These are phyloP conservation scores for Zarea fungicola DNA, from an alignment of 2,329 filamentous ascomycete species.

Conservation along the genomic window DNA sequence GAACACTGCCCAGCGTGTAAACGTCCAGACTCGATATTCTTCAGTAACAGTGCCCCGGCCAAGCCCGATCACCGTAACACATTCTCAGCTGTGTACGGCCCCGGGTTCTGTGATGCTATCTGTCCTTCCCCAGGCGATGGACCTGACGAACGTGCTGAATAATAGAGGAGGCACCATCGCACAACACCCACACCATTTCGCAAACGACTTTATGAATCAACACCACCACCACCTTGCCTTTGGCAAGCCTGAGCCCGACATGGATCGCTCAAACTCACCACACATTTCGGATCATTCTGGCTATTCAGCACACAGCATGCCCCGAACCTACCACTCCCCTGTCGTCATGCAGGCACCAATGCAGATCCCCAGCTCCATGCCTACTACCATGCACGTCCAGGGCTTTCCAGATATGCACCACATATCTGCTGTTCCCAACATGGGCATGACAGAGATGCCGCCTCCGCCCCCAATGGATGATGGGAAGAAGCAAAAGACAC, in stretches of 20 bases:
- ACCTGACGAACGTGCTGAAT: slow-evolving; percentile 49
- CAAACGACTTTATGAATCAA: slow-evolving; percentile 28
- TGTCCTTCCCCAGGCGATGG: slow-evolving; percentile 45
- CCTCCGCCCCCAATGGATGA: slow-evolving; percentile 21
- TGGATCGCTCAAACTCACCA: slow-evolving; percentile 53
- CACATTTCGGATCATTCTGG: slow-evolving; percentile 56
- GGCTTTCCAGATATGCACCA: slow-evolving; percentile 32
- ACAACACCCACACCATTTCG: slow-evolving; percentile 27
- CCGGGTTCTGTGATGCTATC: slow-evolving; percentile 30
- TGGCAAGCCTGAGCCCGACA: slow-evolving; percentile 32
- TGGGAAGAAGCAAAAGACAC: slow-evolving; percentile 55
- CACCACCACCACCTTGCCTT: slow-evolving; percentile 26
- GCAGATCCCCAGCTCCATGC: slow-evolving; percentile 40
- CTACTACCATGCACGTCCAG: slow-evolving; percentile 38
- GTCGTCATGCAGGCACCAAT: slow-evolving; percentile 46
- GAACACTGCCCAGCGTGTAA: neutral
- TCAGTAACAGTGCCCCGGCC: neutral
- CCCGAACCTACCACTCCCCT: slow-evolving; percentile 49
- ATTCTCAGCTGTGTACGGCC: slow-evolving; percentile 11
- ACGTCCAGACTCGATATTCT: neutral
- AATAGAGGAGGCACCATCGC: slow-evolving; percentile 36
- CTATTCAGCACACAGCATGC: slow-evolving; percentile 46
- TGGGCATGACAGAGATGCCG: slow-evolving; percentile 34
- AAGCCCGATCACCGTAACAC: slow-evolving; percentile 4
- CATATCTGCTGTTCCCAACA: slow-evolving; percentile 32